Percentiles rank a stretch among this genome's conserved stretches.
phyloP scores from a whole-genome alignment of 805 yeast species.

The Kodamaea kaohsiungensis region DNA sequence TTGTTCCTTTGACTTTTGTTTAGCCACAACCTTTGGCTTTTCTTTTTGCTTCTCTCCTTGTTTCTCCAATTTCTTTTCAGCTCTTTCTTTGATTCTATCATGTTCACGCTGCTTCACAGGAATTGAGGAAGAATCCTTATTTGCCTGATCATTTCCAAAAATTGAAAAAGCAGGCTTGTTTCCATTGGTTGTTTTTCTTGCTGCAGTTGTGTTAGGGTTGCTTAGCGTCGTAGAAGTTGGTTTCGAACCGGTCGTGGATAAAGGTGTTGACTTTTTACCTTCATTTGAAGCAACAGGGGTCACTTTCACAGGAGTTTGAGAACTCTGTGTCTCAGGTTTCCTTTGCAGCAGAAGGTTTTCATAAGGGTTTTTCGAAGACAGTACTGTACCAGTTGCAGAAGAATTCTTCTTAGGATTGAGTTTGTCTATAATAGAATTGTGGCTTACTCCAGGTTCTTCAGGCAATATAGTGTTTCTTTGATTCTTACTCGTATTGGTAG shows the following conservation, averaged over 20 bases:
- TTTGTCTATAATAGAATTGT: no score
- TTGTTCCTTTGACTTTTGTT: background rate
- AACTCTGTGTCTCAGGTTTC: background rate
- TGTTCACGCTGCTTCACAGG: constrained; percentile 7
- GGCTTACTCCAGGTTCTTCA: no score
- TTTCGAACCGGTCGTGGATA: background rate
- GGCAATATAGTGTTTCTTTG: no score
- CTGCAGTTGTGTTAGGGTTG: background rate
- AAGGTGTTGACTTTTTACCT: background rate
- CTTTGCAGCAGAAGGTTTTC: background rate
- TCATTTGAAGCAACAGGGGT: background rate
- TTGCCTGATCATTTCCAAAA: background rate
- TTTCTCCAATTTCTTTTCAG: constrained; percentile 8
- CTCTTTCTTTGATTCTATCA: constrained; percentile 13
- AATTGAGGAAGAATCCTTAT: background rate
- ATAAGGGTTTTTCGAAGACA: no score
- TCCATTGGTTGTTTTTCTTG: background rate
- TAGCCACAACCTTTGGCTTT: background rate
- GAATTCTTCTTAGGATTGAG: no score
- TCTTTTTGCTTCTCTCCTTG: constrained; percentile 4
- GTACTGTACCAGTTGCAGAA: no score
- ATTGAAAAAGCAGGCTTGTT: constrained; percentile 8
- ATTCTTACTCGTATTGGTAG: no score
- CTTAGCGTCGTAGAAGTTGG: background rate
- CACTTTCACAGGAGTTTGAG: background rate